Evolutionary conservation across 2,329 filamentous ascomycete species (phyloP), one percentile per base, ranked within the genome.

Genomic region (Microdochium nivale): DNA sequence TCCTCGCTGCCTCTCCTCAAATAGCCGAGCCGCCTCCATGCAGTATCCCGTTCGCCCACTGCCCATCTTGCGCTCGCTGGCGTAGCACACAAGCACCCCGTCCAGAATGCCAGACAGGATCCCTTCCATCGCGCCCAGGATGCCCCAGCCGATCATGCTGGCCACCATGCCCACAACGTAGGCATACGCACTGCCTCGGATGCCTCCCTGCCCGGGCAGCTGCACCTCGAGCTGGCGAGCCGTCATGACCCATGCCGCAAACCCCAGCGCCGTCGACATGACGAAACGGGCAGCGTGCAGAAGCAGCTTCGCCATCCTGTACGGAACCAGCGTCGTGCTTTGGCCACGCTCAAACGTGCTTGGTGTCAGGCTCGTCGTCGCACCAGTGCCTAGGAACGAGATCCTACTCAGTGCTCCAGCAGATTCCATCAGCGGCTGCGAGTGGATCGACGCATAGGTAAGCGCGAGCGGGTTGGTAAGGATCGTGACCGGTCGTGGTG

Each of bases 221-320:
- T 71, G 74, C 21, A 94, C 74, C 49, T 79, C 75, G 3, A 96
- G 74, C 68, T 87, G 85, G 56, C 89, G 84, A 11, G 94, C 91
- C 33, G 91, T 95, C 47, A 89, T 87, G 9, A 97, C 89, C 94
- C 94, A 99, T n/a, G 90, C 92, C 3, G 88, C 91, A 62, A 97
- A 95, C 1, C 92, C 92, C 27, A 99, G 80, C 0, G 85, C 88
- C 47, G 91, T 83, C 0, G 90, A 89, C 82, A 96, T 95, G 62
- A 96, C 87, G 65, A 92, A 88, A 19, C 92, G 83, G 1, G 90
- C 94, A 2, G 92, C 90, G 59, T 96, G 89, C 3, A 99, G 81
- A 8, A 99, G 79, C 25, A 97, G 78, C 67, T 96, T 97, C 1
- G 94, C 88, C 9, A 97, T 82, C 3, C 89, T 83, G 66, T 97